Base-by-base conservation (phyloP, 2,329 filamentous ascomycete genomes). In the Pseudopithomyces maydicus region DNA sequence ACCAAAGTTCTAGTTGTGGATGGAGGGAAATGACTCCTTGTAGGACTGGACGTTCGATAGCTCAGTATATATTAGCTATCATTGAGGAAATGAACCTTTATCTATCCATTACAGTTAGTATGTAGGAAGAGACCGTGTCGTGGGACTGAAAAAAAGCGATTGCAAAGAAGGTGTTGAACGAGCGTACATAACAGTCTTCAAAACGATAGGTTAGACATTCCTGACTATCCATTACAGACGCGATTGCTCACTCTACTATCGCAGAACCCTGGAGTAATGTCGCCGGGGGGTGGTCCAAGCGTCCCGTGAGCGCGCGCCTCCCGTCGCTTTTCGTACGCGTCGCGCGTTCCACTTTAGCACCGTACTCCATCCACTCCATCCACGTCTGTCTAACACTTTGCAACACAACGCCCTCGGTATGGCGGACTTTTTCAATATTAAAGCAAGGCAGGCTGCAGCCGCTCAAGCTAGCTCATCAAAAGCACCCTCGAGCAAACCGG, bases 381-480 rank as follows among this genome's bases (percentile, higher is more conserved):
- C 22, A 53, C 39, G 51, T 3, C 4, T 5, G 33, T 14, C 35
- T 5, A 15, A 33, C 43, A 19, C 54, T 29, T 44, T 26, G 4
- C 14, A 38, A 22, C 50, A 41, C n/a, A 12, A 17, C 26, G 33
- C 52, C 54, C 39, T 53, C 48, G 60, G 17, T 29, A 96, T 97
- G 90, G 87, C 92, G 48, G 93, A 86, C 74, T 99, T 99, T 78
- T 99, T 99, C 79, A 94, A 96, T 76, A 84, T 97, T 70, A 97
- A 96, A 79, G 94, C 94, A 52, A 88, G 94, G 44, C 84, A 87
- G 61, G 82, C 82, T 39, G 84, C 92, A 72, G 90, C 89, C 52
- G 90, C 88, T 11, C 88, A 90, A n/a, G 83, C 82, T 1, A 89
- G 86, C 75, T 86, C 89, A 43, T 84, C 84, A 52, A 96, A 94